Conservation (phyloP, 768 basidiomycete species). For the Austroboletus festivus region DNA sequence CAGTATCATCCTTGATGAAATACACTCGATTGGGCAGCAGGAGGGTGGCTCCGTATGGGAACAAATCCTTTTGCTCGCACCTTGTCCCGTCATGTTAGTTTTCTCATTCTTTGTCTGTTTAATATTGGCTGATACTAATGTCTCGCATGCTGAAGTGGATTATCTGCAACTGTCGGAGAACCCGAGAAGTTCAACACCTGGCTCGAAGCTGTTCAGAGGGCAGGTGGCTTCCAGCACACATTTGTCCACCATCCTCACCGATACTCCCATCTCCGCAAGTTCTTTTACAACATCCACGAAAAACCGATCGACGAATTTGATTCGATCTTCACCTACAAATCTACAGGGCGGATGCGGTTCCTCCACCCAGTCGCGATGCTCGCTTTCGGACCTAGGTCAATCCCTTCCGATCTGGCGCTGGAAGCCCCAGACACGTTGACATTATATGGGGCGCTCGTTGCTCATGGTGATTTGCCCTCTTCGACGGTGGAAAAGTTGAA, state of each 20-base stretch:
- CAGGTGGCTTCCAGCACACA: constrained; percentile 55
- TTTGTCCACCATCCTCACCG: constrained; percentile 65
- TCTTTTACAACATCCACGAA: constrained; percentile 43
- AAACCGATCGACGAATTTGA: constrained; percentile 27
- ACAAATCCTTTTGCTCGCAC: constrained; percentile 66
- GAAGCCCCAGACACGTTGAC: constrained; percentile 57
- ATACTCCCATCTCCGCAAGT: constrained; percentile 73
- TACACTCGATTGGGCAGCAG: constrained; percentile 67
- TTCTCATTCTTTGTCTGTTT: neutral
- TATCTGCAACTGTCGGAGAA: constrained; percentile 68
- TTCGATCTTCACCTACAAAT: constrained; percentile 35
- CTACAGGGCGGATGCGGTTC: constrained; percentile 44
- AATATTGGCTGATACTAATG: neutral
- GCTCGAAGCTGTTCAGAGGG: constrained; percentile 58
- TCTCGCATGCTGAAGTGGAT: constrained; percentile 41
- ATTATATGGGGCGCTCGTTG: constrained; percentile 46
- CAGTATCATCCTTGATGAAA: constrained; percentile 59
- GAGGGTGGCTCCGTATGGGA: constrained; percentile 73
- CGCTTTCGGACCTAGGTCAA: constrained; percentile 44
- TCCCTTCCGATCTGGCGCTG: constrained; percentile 63
- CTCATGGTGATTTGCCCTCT: constrained; percentile 22
- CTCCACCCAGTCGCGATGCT: constrained; percentile 63
- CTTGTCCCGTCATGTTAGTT: constrained; percentile 68
- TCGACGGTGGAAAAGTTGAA: constrained; percentile 30
- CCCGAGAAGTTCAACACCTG: constrained; percentile 64